A percentile compares a stretch with the other conserved stretches of the same genome.
phyloP scores from a whole-genome alignment of 352 stramenopile genomes.

The Pythium coloratum region DNA sequence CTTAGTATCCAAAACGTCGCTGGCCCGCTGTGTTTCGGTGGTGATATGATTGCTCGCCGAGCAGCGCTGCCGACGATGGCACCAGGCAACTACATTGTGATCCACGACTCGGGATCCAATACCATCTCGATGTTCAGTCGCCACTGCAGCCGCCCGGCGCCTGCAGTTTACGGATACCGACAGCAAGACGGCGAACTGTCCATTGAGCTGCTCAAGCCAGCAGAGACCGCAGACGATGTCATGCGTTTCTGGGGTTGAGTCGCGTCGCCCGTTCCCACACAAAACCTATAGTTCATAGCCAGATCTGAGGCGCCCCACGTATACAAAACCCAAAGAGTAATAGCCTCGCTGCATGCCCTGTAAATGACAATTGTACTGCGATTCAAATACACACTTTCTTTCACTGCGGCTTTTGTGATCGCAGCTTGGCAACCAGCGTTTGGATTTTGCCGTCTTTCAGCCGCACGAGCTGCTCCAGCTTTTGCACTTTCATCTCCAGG shows the following conservation, averaged over 20 bases:
- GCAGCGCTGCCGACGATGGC: slow-evolving; percentile 61
- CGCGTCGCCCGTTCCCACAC: background rate
- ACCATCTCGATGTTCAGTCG: slow-evolving; percentile 87
- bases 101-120: slow-evolving; percentile 88
- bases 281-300: slow-evolving; percentile 4
- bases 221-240: slow-evolving; percentile 71
- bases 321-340: background rate
- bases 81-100: slow-evolving; percentile 79
- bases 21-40: slow-evolving; percentile 91
- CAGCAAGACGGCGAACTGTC: slow-evolving; percentile 44
- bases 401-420: slow-evolving; percentile 65
- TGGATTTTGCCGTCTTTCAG: slow-evolving; percentile 95
- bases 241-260: slow-evolving; percentile 79
- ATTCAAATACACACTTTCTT: background rate
- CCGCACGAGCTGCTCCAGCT: slow-evolving; percentile 93
- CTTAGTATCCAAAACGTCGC: slow-evolving; percentile 75
- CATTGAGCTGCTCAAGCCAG: slow-evolving; percentile 71
- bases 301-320: background rate
- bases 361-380: background rate
- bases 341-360: slow-evolving; percentile 1
- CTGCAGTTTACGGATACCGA: slow-evolving; percentile 82
- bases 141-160: slow-evolving; percentile 83
- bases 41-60: slow-evolving; percentile 81
- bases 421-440: slow-evolving; percentile 82
- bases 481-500: slow-evolving; percentile 94